Evolutionary conservation across 2,329 filamentous ascomycete genomes (phyloP), one percentile per base, ranked within the genome.

Genomic region (Aureobasidium musti): DNA sequence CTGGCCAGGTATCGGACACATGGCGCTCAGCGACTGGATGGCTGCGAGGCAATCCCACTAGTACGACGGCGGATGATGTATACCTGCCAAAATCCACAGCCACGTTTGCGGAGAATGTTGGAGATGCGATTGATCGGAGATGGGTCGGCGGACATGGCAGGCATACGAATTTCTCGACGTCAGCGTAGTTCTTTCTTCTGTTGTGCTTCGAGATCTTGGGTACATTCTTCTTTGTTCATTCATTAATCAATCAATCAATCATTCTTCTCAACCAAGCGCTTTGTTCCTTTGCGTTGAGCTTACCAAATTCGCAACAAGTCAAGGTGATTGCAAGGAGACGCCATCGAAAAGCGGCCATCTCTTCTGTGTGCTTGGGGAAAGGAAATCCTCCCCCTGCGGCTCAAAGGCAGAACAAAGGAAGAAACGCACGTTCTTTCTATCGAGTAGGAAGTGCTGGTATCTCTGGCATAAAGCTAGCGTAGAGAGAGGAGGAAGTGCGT

Each of bases 21-120:
- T 59, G 54, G 54, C 37, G 39, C n/a, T 28, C 54, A 7, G 54
- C 39, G 4, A 59, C 37, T 30, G 37, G 35, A n/a, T 59, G 54
- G 54, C 21, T 59, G 37, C 54, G 54, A 21, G 54, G 37, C 1
- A 5, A 41, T 21, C 23, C 54, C 8, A n/a, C 21, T 7, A 59
- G 35, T 33, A 59, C 54, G 19, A 7, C 17, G 2, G 26, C 23
- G n/a, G 23, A 41, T 43, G 37, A 30, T 8, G 54, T 59, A 14
- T 45, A 59, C 26, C 8, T 43, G 10, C 54, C 54, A 3, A 43
- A 59, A 23, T n/a, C 37, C 1, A 43, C 37, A 45, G 11, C 37
- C 7, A 45, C 35, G 7, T 30, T 45, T 45, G 54, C 37, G 37
- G 23, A 33, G 13, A 39, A 33, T 11, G 0, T 59, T 28, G 54